Evolutionary conservation across 108 stramenopile species (phyloP).

Genomic region (Nitzschia sp.): DNA sequence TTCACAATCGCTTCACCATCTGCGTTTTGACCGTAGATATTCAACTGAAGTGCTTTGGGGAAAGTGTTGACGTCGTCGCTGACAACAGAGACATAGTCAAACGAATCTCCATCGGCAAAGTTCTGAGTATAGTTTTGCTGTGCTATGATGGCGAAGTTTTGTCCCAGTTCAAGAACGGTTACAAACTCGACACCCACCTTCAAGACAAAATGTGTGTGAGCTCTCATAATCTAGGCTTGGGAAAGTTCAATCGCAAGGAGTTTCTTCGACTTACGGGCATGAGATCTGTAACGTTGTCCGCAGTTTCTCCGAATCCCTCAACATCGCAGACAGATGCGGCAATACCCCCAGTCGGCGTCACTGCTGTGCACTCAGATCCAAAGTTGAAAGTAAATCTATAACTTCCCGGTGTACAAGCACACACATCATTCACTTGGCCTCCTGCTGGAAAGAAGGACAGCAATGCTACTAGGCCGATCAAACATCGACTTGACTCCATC

Average conservation of each 20-base stretch:
- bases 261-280: conserved; percentile 27
- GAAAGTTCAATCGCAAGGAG: too few species aligned
- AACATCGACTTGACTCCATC: not conserved
- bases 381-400: conserved; percentile 31
- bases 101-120: conserved; percentile 16
- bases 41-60: conserved; percentile 22
- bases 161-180: conserved; percentile 22
- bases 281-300: conserved; percentile 25
- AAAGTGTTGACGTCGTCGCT: not conserved
- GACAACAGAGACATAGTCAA: conserved; percentile 21
- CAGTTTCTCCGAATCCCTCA: conserved; percentile 12
- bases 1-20: conserved; percentile 25
- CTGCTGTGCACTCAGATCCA: conserved; percentile 16
- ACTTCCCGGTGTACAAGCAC: conserved; percentile 24
- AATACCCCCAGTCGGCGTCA: conserved; percentile 9
- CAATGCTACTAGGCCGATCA: not conserved
- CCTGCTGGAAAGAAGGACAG: not conserved
- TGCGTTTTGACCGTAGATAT: conserved; percentile 22
- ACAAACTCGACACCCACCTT: conserved; percentile 17
- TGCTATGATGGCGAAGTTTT: not conserved
- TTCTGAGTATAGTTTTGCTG: conserved; percentile 18
- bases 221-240: too few species aligned
- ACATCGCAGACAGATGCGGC: conserved; percentile 13
- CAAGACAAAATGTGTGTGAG: not conserved
- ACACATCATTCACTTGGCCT: not conserved